Base-by-base conservation (phyloP, 129 eudicot genomes). In the Saussurea involucrata region DNA sequence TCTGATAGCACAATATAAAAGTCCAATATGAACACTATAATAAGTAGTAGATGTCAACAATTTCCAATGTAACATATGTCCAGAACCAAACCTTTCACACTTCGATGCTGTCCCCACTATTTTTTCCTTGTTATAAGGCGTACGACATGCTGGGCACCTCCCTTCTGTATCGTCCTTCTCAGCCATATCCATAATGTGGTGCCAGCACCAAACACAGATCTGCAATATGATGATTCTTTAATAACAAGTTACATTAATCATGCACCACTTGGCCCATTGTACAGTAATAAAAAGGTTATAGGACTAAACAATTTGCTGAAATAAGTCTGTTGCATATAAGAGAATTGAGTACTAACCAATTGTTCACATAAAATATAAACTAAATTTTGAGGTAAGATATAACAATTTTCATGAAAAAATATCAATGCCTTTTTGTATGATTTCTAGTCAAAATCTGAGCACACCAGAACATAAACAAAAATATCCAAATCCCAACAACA, bases 171-270 rank as follows among this genome's bases (percentile, higher is more conserved):
- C 90, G 78, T 92, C 97, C 86, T 92, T 95, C 85, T 92, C 99
- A 74, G 99, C 99, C 96, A 95, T 92, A 69, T 95, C 97, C 95
- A 95, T 92, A 49, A 95, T 86, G 80, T 95, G 97, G 85, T 95
- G 99, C 99, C 99, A 95, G 55, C 99, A 95, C 99, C 99, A 95
- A 64, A 95, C 96, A 92, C 99, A 95, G 24, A 95, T 85, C 99
- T 92, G 90, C 71, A 79, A 15, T 67, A 79, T 11, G 21, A 69
- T 63, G 22, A 31, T 70, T 76, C 15, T 6, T 24, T 44, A 68
- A 15, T 32, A 46, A 69, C 5, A 15, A 71, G 53, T 73, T 29
- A 22, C 37, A 31, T 58, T 24, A 12, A 69, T 42, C 6, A 33
- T 36, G 20, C 31, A 77, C 49, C 33, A 18, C 9, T 33, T 40